Evolutionary conservation across 192 early-diverging fungal species (phyloP), one percentile per base, ranked within the genome.

Genomic region (Physocladia obscura): DNA sequence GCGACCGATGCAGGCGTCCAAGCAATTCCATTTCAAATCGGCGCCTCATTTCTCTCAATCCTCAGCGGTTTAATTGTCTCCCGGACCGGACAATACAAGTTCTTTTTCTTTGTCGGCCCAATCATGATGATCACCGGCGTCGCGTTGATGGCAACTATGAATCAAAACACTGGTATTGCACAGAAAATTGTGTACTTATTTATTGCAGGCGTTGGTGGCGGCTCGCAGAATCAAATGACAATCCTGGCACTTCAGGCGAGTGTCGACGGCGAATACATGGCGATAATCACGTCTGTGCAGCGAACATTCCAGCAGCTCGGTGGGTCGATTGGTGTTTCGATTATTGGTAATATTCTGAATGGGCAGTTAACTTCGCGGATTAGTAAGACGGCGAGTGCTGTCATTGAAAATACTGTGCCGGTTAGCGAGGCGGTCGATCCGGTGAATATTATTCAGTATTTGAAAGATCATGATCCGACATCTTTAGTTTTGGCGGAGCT

Each of bases 1-100:
- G 90, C 93, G 0, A 92, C 89, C 1, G 76, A 72, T 1, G 83
- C 90, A 1, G 93, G 93, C 54, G 61, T 91, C 5, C 81, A 90
- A 51, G 73, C 89, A 48, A 69, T 94, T 38, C 90, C 93, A 1
- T 85, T 90, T 59, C 81, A 92, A 17, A 51, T 88, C 2, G 90
- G 90, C 31, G 71, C 74, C 29, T n/a, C 44, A 17, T 22, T 67
- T 35, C 31, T 77, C 24, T 57, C 56, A 8, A 62, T 58, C 34
- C 21, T 13, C 17, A 34, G 29, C 35, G 75, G 75, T 35, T n/a
- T 49, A 19, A 5, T 61, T 60, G 27, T 74, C 15, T 29, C 47
- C 19, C 50, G 44, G 22, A 54, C 67, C 17, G 76, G 71, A 15
- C 35, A 64, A 27, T 77, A 77, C 67, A 63, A 61, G 35, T 17